phyloP scores from a whole-genome alignment of 495 filamentous ascomycete genomes.

The Alectoria sarmentosa region DNA sequence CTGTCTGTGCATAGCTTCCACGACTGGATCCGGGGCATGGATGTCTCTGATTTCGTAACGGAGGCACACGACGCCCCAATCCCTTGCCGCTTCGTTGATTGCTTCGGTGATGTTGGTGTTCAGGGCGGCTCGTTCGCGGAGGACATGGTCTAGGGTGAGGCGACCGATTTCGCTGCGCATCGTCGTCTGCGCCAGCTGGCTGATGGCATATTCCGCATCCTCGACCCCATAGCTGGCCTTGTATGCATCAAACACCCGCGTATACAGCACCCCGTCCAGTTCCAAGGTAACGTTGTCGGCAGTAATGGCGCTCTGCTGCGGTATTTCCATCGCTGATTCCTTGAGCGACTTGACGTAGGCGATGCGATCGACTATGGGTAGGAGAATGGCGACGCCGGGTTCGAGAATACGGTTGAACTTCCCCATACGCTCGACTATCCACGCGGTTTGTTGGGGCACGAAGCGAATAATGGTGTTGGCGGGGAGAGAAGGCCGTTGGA shows the following conservation, averaged over 20 bases:
- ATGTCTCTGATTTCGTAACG: conserved; percentile 98
- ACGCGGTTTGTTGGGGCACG: conserved; percentile 97
- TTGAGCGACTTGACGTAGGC: conserved; percentile 97
- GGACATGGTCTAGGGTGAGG: conserved; percentile 90
- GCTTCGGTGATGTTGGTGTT: conserved; percentile 97
- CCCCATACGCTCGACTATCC: conserved; percentile 99
- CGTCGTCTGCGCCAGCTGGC: conserved; percentile 93
- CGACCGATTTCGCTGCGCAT: conserved; percentile 98
- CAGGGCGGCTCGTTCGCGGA: conserved; percentile 90
- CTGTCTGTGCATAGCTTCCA: conserved; percentile 95
- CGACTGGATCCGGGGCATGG: conserved; percentile 87
- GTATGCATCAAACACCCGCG: conserved; percentile 92
- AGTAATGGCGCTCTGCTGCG: conserved; percentile 92
- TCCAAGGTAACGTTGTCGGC: conserved; percentile 97
- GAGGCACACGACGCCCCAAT: conserved; percentile 93
- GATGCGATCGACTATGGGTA: conserved; percentile 91
- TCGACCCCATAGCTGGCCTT: conserved; percentile 98
- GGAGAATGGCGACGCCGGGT: conserved; percentile 81
- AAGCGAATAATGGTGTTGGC: conserved; percentile 95
- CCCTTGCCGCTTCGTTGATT: conserved; percentile 95
- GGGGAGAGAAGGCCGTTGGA: conserved; percentile 59
- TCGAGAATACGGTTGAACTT: conserved; percentile 89
- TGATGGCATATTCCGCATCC: conserved; percentile 98
- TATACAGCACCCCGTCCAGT: conserved; percentile 91
- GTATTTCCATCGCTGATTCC: conserved; percentile 92